Percentiles rank a stretch among this genome's conserved stretches.
phyloP scores from a whole-genome alignment of 306 rosid genomes.

The Prunus kanzakura region DNA sequence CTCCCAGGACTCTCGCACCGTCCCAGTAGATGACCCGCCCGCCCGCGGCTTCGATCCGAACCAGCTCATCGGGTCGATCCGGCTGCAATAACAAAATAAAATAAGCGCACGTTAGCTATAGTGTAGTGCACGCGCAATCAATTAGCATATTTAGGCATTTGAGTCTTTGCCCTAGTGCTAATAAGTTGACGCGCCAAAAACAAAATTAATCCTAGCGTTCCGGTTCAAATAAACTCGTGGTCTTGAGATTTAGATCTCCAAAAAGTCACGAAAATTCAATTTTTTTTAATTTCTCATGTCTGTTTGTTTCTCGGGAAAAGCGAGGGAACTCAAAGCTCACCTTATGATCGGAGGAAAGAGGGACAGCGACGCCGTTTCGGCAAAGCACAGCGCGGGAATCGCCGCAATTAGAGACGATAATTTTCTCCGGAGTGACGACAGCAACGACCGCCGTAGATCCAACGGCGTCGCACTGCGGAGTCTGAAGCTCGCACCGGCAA shows the following conservation, averaged over 20 bases:
- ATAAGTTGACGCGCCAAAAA: not conserved
- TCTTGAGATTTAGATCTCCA: conserved; percentile 2
- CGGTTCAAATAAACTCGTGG: not conserved
- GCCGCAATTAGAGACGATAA: conserved; percentile 83
- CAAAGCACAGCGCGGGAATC: conserved; percentile 92
- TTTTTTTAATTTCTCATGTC: not conserved
- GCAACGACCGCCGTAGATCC: conserved; percentile 88
- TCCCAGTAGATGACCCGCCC: conserved; percentile 95
- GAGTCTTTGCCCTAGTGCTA: not conserved
- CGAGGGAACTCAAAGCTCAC: conserved; percentile 17
- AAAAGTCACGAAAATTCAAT: not conserved
- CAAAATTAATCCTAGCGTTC: too few species aligned
- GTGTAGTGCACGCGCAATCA: not conserved
- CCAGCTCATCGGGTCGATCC: conserved; percentile 81
- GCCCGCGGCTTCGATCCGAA: conserved; percentile 68
- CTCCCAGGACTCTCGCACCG: conserved; percentile 84
- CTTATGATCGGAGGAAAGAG: conserved; percentile 89
- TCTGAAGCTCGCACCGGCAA: conserved; percentile 51
- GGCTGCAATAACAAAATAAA: conserved; percentile 44
- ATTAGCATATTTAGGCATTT: not conserved
- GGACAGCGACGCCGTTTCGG: conserved; percentile 57
- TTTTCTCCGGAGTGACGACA: conserved; percentile 47
- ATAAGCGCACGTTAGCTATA: not conserved
- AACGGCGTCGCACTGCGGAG: conserved; percentile 81
- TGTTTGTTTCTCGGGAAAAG: not conserved